Evolutionary conservation across 768 basidiomycete genomes (phyloP), one percentile per base, ranked within the genome.

Genomic region (Termitomyces sp.): DNA sequence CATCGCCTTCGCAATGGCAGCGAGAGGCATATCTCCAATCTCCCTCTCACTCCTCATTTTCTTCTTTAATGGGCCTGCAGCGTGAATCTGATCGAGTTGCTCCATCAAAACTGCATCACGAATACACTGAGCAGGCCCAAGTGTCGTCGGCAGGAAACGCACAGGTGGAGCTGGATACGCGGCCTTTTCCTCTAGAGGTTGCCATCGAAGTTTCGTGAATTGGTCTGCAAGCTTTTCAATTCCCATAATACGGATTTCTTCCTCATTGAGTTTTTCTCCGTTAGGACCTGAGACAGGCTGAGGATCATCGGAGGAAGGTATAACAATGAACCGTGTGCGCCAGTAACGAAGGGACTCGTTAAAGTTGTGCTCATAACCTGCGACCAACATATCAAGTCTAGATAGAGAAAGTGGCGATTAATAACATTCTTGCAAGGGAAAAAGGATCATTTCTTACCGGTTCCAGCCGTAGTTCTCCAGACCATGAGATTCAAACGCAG

Each of bases 311-410:
- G 82, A 76, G 0, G 92, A 87, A 0, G 96, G 96, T 30, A 99
- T 90, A 20, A 99, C 85, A 26, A 98, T 80, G 68, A 97, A 97
- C 22, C 95, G 80, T 0, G 94, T 98, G 13, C 95, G 82, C 92
- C 96, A 97, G 65, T 96, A 96, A 47, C 91, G 84, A 33, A 95
- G 76, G 2, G 89, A 87, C 59, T 93, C 90, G 65, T 84, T 84
- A 68, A 90, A 86, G 52, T 88, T 79, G 59, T 86, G 84, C 65
- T 93, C 88, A 63, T 93, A 90, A 1, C 90, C 88, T 35, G 87
- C 87, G 3, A 91, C 85, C 3, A 93, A 69, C 90, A 94, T 91
- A 67, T 94, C 92, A 57, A 94, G 68, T 59, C 92, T 94, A 51
- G 36, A 41, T 47, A 33, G 58, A 51, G 36, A 41, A 46, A 33